A percentile compares a stretch with the other conserved stretches of the same genome.
Evolutionary conservation across 1,284 basidiomycete species (phyloP).

Genomic region (Veloboletus limbatus): DNA sequence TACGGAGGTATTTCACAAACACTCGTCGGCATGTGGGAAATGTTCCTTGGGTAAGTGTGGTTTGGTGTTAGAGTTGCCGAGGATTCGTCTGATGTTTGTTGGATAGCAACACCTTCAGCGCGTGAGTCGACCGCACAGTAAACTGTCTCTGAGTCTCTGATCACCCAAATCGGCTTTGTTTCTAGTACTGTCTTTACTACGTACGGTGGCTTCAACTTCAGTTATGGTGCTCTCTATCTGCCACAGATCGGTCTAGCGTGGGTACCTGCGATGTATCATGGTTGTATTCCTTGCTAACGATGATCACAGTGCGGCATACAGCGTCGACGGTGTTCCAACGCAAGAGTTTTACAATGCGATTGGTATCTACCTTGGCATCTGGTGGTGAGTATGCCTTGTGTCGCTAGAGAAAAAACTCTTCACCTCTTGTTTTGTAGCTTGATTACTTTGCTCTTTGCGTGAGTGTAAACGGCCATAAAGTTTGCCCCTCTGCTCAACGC

Average conservation of each 20-base stretch:
- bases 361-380: conserved; percentile 29
- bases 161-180: neutral
- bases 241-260: conserved; percentile 29
- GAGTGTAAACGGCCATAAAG: neutral
- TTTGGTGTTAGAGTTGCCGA: neutral
- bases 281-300: conserved; percentile 7
- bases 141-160: too few relatives aligned
- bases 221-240: conserved; percentile 28
- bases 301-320: conserved; percentile 22
- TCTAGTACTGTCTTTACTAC: conserved; percentile 27
- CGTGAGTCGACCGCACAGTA: conserved; percentile 16
- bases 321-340: conserved; percentile 22
- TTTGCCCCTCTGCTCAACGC: neutral
- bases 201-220: conserved; percentile 31
- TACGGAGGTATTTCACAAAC: conserved; percentile 32
- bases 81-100: conserved; percentile 4
- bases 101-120: conserved; percentile 27
- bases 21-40: conserved; percentile 32
- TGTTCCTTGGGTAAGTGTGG: conserved; percentile 28
- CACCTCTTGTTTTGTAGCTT: conserved; percentile 9
- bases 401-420: neutral
- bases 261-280: conserved; percentile 3
- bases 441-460: conserved; percentile 23
- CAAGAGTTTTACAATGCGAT: conserved; percentile 24
- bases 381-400: conserved; percentile 10